Conservation (phyloP, 192 early-diverging fungal genomes). For the Podila clonocystis region DNA sequence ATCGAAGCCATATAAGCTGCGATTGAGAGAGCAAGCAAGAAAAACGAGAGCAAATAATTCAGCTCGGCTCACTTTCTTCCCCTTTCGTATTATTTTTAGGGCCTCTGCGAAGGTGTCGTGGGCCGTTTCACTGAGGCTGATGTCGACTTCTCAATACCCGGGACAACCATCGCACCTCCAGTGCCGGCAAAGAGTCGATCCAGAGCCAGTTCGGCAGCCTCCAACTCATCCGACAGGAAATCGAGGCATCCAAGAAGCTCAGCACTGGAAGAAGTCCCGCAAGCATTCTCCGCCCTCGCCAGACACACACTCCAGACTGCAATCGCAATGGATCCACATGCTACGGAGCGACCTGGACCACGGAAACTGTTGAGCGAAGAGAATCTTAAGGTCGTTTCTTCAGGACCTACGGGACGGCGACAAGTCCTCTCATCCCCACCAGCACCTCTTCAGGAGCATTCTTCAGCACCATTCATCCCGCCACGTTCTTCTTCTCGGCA, state of each 20-base stretch:
- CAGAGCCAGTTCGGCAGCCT: slow-evolving; percentile 4
- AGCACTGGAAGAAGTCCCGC: background rate
- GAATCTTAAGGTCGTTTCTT: slow-evolving; percentile 6
- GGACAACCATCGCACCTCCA: slow-evolving; percentile 1
- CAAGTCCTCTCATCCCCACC: slow-evolving; percentile 10
- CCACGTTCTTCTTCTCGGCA: background rate
- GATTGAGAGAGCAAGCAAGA: too few species aligned
- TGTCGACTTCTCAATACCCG: slow-evolving; percentile 52
- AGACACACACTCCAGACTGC: background rate
- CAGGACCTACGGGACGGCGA: slow-evolving; percentile 5
- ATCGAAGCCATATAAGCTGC: too few species aligned
- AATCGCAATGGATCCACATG: background rate
- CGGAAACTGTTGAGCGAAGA: slow-evolving; percentile 22
- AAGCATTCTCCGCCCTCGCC: background rate
- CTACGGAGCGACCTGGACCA: slow-evolving; percentile 1
- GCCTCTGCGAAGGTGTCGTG: slow-evolving; percentile 64
- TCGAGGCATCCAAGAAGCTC: slow-evolving; percentile 6
- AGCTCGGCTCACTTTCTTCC: background rate
- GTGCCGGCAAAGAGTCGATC: slow-evolving; percentile 6
- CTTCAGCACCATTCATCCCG: background rate
- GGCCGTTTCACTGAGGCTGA: slow-evolving; percentile 57
- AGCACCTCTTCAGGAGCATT: background rate
- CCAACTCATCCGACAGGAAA: slow-evolving; percentile 4
- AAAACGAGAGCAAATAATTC: too few species aligned
- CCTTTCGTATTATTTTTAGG: slow-evolving; percentile 28